Percentiles rank a stretch among this genome's conserved stretches.
These are phyloP conservation scores for Caloboletus inedulis DNA, from an alignment of 1,284 basidiomycete genomes.

Conservation along the genomic window DNA sequence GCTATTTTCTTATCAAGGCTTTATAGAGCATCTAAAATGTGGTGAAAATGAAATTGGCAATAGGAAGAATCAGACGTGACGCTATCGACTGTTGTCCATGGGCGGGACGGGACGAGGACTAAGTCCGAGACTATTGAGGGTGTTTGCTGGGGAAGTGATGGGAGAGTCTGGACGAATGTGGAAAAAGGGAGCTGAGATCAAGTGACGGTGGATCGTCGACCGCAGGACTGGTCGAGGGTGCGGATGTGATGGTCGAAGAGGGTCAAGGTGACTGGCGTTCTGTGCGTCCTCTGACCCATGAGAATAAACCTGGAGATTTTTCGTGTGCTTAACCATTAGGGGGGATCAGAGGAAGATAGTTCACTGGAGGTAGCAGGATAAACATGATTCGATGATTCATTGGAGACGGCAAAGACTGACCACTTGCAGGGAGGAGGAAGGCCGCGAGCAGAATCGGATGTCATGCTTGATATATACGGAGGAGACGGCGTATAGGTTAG, in stretches of 20 bases:
- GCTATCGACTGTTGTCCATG: conserved; percentile 55
- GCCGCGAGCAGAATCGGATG: conserved; percentile 37
- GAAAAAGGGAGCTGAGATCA: conserved; percentile 66
- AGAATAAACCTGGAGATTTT: conserved; percentile 32
- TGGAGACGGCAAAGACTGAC: conserved; percentile 53
- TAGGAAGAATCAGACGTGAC: conserved; percentile 58
- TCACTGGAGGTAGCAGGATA: conserved; percentile 28
- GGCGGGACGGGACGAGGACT: conserved; percentile 28
- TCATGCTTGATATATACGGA: conserved; percentile 30
- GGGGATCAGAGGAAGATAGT: conserved; percentile 21
- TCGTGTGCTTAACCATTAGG: conserved; percentile 28
- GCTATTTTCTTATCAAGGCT: conserved; percentile 40
- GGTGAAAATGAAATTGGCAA: conserved; percentile 18
- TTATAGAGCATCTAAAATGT: conserved; percentile 31
- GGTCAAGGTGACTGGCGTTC: conserved; percentile 37
- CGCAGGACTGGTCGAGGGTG: conserved; percentile 19
- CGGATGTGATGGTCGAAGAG: conserved; percentile 22
- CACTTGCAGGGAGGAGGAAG: conserved; percentile 53
- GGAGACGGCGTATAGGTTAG: too few relatives aligned
- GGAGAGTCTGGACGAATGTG: conserved; percentile 48
- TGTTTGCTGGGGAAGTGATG: conserved; percentile 22
- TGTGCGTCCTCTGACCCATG: conserved; percentile 44
- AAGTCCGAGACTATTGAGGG: conserved; percentile 30
- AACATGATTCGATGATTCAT: conserved; percentile 33
- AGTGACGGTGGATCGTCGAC: conserved; percentile 40